phyloP scores from a whole-genome alignment of 116 monocot species.

The Papilionanthe hybrid region DNA sequence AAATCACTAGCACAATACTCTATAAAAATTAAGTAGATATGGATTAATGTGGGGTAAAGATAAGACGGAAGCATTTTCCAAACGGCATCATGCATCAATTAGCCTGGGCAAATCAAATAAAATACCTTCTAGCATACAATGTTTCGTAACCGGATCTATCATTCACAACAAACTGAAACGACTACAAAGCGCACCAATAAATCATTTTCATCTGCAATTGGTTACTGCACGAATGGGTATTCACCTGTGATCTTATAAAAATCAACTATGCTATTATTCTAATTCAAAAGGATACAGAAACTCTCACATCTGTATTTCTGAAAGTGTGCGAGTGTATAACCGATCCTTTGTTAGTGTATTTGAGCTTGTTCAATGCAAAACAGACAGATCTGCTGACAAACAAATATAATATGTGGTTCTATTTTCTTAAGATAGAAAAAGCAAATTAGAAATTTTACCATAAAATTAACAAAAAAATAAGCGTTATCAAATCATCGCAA shows the following conservation, averaged over 20 bases:
- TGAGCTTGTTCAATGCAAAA: background rate
- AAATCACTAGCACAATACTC: background rate
- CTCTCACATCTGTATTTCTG: too few species aligned
- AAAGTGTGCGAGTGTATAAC: background rate
- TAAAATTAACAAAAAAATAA: background rate
- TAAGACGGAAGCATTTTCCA: background rate
- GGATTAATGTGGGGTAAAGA: background rate
- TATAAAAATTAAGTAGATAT: too few species aligned
- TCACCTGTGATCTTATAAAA: too few species aligned
- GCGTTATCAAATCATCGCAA: background rate
- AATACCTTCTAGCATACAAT: too few species aligned
- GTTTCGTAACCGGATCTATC: too few species aligned
- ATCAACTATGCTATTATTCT: too few species aligned
- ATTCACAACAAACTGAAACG: background rate
- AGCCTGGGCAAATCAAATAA: background rate
- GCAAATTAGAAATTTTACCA: background rate
- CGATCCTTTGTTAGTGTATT: background rate
- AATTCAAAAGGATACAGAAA: too few species aligned
- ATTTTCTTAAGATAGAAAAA: background rate
- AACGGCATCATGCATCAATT: background rate
- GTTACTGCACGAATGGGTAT: background rate
- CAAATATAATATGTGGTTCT: background rate
- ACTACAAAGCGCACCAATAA: background rate
- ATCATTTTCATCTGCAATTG: background rate
- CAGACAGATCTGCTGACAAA: background rate